Base-by-base conservation (phyloP, 768 basidiomycete genomes). In the Amanita brunnescens region DNA sequence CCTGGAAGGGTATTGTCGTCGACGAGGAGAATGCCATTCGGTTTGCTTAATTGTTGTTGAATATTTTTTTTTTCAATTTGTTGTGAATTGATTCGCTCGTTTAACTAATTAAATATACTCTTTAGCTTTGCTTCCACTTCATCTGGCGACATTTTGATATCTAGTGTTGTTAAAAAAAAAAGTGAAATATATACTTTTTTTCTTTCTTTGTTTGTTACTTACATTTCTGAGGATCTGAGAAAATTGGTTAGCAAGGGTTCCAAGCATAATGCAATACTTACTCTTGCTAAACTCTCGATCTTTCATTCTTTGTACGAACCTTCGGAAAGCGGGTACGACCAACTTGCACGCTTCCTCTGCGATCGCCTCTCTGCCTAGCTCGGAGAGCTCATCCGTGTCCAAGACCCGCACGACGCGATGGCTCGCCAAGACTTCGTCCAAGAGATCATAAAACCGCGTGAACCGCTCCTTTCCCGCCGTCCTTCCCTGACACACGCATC, bases 271-370 rank as follows among this genome's bases (percentile, higher is more conserved):
- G 30, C 40, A 24, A 10, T 2, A 70, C 78, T 60, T 56, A 90
- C 90, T 88, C 70, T 86, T 88, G 63, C 87, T 89, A 58, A 90
- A 88, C 56, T 91, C 87, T 63, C 85, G 89, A 38, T 87, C 88
- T 33, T 74, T 74, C 58, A 86, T 80, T 62, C 82, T 85, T 64
- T 85, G 82, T 54, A 76, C 77, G 59, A 91, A 91, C 51, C 82
- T 69, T 64, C 85, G 78, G 55, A 92, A 70, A 37, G 77, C 78
- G 21, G 89, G 87, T 8, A 90, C 76, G 9, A 91, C 83, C 6
- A 91, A 70, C 68, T 81, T 85, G 23, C 84, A 78, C 6, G 83
- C 81, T 62, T 91, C 90, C 21, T 90, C 87, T 38, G 71, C 76
- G 18, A 91, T 65, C 44, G 72, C 73, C 57, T 68, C 75, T 56